Conservation (phyloP, 495 filamentous ascomycete genomes). For the Chaetomium cochliodes region DNA sequence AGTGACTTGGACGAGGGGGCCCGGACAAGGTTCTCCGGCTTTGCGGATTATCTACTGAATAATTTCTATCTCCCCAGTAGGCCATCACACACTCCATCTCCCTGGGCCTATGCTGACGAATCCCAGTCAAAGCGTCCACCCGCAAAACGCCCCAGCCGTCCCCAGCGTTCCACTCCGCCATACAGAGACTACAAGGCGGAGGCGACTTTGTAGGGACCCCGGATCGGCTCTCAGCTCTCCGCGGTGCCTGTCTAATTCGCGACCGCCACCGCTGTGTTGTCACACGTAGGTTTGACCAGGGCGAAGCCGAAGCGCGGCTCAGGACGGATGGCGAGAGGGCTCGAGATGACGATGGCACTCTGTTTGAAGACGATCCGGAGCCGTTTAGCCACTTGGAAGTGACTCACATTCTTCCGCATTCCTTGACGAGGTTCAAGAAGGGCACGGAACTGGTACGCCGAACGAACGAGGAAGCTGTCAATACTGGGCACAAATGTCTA, state of each 20-base stretch:
- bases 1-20: conserved; percentile 15
- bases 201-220: not conserved
- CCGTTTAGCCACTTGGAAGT: conserved; percentile 7
- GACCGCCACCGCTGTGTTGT: conserved; percentile 14
- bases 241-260: conserved; percentile 6
- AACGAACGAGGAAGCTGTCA: not conserved
- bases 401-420: conserved; percentile 8
- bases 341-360: conserved; percentile 7
- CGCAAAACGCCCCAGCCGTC: conserved; percentile 1
- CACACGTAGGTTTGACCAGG: not conserved
- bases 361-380: not conserved
- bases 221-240: conserved; percentile 8
- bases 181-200: not conserved
- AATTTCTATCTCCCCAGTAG: conserved; percentile 31
- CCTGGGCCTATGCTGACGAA: not conserved
- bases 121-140: conserved; percentile 6
- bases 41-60: conserved; percentile 30
- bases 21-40: conserved; percentile 24
- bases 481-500: not conserved
- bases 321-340: not conserved
- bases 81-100: not conserved
- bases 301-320: not conserved
- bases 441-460: not conserved
- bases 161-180: conserved; percentile 3
- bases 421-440: not conserved